phyloP scores from a whole-genome alignment of 768 basidiomycete genomes.

The Vishniacozyma victoriae region DNA sequence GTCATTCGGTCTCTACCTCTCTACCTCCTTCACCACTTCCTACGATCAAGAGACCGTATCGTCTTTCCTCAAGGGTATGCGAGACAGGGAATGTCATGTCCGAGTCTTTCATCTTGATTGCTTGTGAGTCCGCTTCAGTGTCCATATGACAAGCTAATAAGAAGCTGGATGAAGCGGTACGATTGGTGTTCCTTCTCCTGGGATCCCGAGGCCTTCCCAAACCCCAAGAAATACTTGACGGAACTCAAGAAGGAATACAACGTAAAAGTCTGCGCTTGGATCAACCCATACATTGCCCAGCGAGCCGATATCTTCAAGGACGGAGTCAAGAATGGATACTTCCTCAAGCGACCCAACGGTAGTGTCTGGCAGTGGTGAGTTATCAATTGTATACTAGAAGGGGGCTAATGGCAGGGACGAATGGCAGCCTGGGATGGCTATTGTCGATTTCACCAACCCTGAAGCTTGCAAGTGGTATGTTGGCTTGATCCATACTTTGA shows the following conservation, averaged over 20 bases:
- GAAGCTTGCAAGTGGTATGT: constrained; percentile 57
- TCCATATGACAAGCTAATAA: not conserved
- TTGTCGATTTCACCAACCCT: constrained; percentile 63
- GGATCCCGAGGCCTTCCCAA: constrained; percentile 68
- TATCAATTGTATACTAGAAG: not conserved
- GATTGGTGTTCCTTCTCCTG: constrained; percentile 57
- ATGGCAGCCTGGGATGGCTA: constrained; percentile 56
- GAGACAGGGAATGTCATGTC: constrained; percentile 48
- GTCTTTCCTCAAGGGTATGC: constrained; percentile 66
- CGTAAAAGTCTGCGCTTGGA: constrained; percentile 69
- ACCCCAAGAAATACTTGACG: constrained; percentile 59
- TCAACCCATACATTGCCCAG: constrained; percentile 63
- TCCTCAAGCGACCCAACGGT: constrained; percentile 64
- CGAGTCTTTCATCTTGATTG: constrained; percentile 69
- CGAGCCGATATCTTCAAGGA: constrained; percentile 58
- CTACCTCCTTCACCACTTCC: constrained; percentile 68
- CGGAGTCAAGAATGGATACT: constrained; percentile 61
- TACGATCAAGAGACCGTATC: constrained; percentile 62
- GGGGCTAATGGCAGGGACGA: constrained; percentile 52
- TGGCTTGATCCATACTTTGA: constrained; percentile 51
- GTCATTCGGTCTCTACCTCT: constrained; percentile 73
- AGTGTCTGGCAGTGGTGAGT: constrained; percentile 48
- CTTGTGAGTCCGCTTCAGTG: constrained; percentile 44
- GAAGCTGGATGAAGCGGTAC: constrained; percentile 41
- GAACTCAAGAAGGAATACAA: constrained; percentile 51